Percentiles rank a stretch among this genome's conserved stretches.
These are phyloP conservation scores for Penicillium psychrofluorescens DNA, from an alignment of 495 filamentous ascomycete genomes.

Conservation along the genomic window DNA sequence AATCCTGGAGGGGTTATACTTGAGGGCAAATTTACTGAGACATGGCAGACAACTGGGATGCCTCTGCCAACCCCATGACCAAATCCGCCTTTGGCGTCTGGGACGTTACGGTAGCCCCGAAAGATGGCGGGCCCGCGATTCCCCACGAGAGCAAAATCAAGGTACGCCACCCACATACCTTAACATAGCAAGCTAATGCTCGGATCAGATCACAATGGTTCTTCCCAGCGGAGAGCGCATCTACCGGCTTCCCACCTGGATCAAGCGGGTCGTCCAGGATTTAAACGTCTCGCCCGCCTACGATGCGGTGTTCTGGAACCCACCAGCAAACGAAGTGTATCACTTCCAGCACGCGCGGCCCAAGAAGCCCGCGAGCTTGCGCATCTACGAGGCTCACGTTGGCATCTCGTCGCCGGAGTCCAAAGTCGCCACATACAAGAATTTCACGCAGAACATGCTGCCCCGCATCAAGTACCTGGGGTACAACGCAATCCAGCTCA, in stretches of 20 bases:
- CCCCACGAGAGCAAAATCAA: constrained; percentile 93
- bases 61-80: constrained; percentile 74
- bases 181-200: not conserved
- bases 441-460: constrained; percentile 89
- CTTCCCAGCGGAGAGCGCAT: constrained; percentile 70
- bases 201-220: constrained; percentile 69
- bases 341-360: constrained; percentile 76
- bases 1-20: constrained; percentile 1
- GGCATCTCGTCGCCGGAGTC: constrained; percentile 92
- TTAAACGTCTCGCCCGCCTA: constrained; percentile 81
- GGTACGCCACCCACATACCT: constrained; percentile 36
- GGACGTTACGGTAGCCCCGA: constrained; percentile 70
- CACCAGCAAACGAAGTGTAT: constrained; percentile 65
- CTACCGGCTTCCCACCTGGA: constrained; percentile 91
- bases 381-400: constrained; percentile 97
- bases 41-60: constrained; percentile 76
- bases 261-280: constrained; percentile 93
- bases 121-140: constrained; percentile 68
- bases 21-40: constrained; percentile 17
- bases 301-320: constrained; percentile 96
- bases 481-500: constrained; percentile 97
- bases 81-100: constrained; percentile 83
- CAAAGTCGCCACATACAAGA: constrained; percentile 85
- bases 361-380: constrained; percentile 73
- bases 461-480: constrained; percentile 85